Evolutionary conservation across 208 protist species (phyloP).

Genomic region (Trypanosoma grayi): DNA sequence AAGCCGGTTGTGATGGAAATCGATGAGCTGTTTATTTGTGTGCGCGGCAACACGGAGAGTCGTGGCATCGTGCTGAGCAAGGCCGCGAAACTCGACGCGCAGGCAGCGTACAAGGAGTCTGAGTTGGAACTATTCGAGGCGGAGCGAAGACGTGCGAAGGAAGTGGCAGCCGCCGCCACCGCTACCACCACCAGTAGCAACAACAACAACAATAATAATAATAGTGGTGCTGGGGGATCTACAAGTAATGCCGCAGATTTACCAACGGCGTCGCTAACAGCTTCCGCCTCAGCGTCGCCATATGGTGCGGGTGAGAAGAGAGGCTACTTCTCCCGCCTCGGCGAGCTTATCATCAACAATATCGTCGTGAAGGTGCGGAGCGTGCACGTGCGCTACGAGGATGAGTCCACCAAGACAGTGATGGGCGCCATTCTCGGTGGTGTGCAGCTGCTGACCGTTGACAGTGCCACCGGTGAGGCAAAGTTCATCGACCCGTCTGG

Average conservation of each 20-base stretch:
- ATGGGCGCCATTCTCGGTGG: constrained; percentile 70
- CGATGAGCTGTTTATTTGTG: constrained; percentile 70
- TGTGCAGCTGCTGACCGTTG: constrained; percentile 75
- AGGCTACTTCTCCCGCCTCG: constrained; percentile 70
- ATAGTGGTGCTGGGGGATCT: neutral
- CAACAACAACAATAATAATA: neutral
- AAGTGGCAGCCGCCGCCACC: constrained; percentile 15
- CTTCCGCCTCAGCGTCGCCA: neutral
- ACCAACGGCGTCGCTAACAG: neutral
- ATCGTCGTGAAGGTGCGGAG: constrained; percentile 79
- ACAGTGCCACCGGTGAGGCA: constrained; percentile 57
- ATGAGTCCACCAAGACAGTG: constrained; percentile 46
- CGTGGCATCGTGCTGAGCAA: constrained; percentile 30
- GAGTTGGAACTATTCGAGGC: constrained; percentile 71
- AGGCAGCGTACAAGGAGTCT: constrained; percentile 47
- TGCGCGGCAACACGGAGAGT: constrained; percentile 25
- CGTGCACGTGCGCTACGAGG: constrained; percentile 88
- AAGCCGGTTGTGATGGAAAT: constrained; percentile 82
- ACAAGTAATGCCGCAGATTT: neutral
- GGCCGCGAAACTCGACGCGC: constrained; percentile 39
- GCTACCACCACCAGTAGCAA: neutral
- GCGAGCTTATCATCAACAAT: constrained; percentile 88
- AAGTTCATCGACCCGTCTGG: constrained; percentile 71
- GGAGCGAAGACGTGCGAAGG: constrained; percentile 51
- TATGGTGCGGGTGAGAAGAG: constrained; percentile 1